Evolutionary conservation across 495 filamentous ascomycete species (phyloP).

Genomic region (Penicillium crystallinum): DNA sequence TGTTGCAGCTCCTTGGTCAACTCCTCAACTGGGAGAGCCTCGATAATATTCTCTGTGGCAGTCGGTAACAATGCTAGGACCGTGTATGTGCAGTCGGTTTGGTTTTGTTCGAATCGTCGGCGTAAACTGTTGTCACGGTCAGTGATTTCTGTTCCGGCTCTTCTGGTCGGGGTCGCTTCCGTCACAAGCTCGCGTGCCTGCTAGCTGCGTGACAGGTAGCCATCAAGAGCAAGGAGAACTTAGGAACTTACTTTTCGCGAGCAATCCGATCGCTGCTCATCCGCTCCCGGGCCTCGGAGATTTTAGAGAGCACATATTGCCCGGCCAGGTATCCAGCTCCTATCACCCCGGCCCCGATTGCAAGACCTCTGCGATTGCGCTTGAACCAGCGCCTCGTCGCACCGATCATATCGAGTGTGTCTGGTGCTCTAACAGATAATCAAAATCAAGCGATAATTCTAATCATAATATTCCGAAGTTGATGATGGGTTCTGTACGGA

Average conservation of each 20-base stretch:
- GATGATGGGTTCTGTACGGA: constrained; percentile 7
- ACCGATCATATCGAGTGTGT: constrained; percentile 61
- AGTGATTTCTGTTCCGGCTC: constrained; percentile 5
- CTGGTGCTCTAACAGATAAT: constrained; percentile 9
- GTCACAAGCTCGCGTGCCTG: constrained; percentile 12
- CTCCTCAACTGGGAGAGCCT: constrained; percentile 81
- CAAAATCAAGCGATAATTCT: background rate
- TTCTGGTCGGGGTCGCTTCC: constrained; percentile 9
- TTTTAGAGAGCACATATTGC: constrained; percentile 85
- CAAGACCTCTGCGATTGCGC: constrained; percentile 85
- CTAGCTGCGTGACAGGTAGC: background rate
- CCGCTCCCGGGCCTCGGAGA: constrained; percentile 86
- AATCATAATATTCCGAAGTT: constrained; percentile 10
- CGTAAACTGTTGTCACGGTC: constrained; percentile 60
- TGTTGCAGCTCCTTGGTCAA: constrained; percentile 88
- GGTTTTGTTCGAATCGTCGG: constrained; percentile 95
- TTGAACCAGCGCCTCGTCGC: constrained; percentile 81
- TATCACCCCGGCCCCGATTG: constrained; percentile 78
- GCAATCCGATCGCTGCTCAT: constrained; percentile 94
- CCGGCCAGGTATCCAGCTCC: constrained; percentile 89
- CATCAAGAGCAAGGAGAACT: constrained; percentile 21
- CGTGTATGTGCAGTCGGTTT: constrained; percentile 98
- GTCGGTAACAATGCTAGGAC: constrained; percentile 92
- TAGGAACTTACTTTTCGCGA: constrained; percentile 89
- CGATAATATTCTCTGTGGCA: constrained; percentile 80